These are phyloP conservation scores for Suillus hirtellus DNA, from an alignment of 768 basidiomycete species.

Conservation along the genomic window DNA sequence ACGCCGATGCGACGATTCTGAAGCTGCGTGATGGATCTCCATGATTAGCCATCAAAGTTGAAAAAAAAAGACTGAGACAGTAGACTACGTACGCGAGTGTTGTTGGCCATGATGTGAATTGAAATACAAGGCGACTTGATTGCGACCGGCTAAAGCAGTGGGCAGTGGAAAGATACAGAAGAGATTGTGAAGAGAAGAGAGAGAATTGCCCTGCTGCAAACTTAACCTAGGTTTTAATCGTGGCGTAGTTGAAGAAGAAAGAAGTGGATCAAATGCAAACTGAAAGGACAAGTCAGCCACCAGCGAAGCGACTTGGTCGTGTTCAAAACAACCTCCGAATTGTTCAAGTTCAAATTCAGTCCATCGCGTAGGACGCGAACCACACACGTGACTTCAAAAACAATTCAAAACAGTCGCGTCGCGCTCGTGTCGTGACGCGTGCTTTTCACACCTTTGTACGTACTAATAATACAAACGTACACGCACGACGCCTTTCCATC, in stretches of 20 bases:
- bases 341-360: constrained; percentile 24
- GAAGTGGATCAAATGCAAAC: constrained; percentile 18
- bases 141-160: constrained; percentile 18
- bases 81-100: constrained; percentile 51
- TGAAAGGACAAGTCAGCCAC: constrained; percentile 36
- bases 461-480: constrained; percentile 4
- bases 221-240: constrained; percentile 25
- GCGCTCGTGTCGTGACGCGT: constrained; percentile 23
- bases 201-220: constrained; percentile 25
- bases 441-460: constrained; percentile 8
- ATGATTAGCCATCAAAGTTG: constrained; percentile 7
- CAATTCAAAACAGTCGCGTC: constrained; percentile 37
- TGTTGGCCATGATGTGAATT: constrained; percentile 51
- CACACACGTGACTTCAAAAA: constrained; percentile 40
- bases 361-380: constrained; percentile 39
- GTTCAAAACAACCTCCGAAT: constrained; percentile 21
- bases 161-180: constrained; percentile 21
- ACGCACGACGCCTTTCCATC: constrained; percentile 5
- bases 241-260: constrained; percentile 24
- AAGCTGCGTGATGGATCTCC: constrained; percentile 42
- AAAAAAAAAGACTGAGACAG: constrained; percentile 16
- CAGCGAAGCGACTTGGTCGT: constrained; percentile 23
- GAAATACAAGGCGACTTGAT: constrained; percentile 27
- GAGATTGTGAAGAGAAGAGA: constrained; percentile 35
- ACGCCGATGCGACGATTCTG: constrained; percentile 67